Conservation (phyloP, 371 early-diverging fungal species). For the Lichtheimia corymbifera region DNA sequence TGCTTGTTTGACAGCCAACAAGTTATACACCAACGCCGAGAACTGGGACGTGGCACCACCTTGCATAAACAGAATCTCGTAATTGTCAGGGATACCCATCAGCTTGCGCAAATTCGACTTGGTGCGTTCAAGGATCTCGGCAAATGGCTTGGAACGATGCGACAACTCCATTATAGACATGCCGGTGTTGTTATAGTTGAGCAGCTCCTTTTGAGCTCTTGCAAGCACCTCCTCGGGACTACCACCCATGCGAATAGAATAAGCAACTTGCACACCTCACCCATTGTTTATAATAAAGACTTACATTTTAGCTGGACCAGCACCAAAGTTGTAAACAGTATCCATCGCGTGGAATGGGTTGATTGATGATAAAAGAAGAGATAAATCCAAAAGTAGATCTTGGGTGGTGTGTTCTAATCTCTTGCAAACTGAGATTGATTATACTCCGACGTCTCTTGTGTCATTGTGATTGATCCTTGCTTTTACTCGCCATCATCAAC, state of each 20-base stretch:
- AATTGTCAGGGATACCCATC: constrained; percentile 83
- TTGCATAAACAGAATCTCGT: constrained; percentile 90
- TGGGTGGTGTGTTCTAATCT: no score
- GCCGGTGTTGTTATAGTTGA: constrained; percentile 80
- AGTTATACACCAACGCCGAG: constrained; percentile 84
- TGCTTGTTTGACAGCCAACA: constrained; percentile 70
- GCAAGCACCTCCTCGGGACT: constrained; percentile 79
- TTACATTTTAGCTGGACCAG: constrained; percentile 90
- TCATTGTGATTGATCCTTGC: no score
- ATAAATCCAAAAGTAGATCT: no score
- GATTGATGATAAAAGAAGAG: no score
- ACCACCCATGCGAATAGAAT: background rate
- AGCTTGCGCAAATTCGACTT: constrained; percentile 70
- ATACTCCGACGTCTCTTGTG: no score
- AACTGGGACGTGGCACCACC: constrained; percentile 96
- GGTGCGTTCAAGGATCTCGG: constrained; percentile 70
- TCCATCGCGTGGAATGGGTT: background rate
- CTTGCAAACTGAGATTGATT: no score
- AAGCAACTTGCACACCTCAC: no score
- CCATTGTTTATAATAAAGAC: background rate
- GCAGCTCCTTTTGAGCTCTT: constrained; percentile 77
- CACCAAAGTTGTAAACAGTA: constrained; percentile 81
- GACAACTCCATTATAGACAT: constrained; percentile 94
- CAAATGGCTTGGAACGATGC: constrained; percentile 88
- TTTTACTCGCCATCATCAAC: no score